Evolutionary conservation across 2,329 filamentous ascomycete genomes (phyloP).

Genomic region (Ampelomyces quisqualis): DNA sequence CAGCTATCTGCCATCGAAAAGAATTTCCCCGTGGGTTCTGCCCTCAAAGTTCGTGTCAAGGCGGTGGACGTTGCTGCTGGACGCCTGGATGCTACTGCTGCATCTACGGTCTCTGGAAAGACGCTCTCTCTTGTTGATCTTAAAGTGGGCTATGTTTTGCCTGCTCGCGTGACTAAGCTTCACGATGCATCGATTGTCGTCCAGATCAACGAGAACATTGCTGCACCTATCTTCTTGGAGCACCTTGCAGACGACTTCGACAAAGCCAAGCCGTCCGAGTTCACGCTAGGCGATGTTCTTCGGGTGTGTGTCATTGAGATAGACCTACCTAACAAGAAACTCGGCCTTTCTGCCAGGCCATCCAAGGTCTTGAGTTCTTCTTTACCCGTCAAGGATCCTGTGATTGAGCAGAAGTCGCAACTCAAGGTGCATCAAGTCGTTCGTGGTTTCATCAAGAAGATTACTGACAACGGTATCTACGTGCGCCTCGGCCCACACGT

Average conservation of each 20-base stretch:
- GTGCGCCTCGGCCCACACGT: constrained; percentile 79
- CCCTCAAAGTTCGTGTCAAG: constrained; percentile 76
- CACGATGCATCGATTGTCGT: constrained; percentile 82
- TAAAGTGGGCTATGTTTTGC: constrained; percentile 76
- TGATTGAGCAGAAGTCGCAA: constrained; percentile 70
- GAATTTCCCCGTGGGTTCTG: constrained; percentile 89
- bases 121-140: constrained; percentile 69
- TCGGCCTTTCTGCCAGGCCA: constrained; percentile 78
- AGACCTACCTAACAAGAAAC: constrained; percentile 79
- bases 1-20: constrained; percentile 71
- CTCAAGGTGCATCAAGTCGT: constrained; percentile 75
- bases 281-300: constrained; percentile 81
- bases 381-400: constrained; percentile 74
- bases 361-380: constrained; percentile 88
- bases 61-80: constrained; percentile 70
- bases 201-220: constrained; percentile 77
- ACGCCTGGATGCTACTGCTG: constrained; percentile 80
- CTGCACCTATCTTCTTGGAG: constrained; percentile 76
- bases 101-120: constrained; percentile 58
- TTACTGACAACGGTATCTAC: constrained; percentile 86
- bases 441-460: constrained; percentile 88
- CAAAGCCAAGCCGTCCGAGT: constrained; percentile 71
- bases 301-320: constrained; percentile 82
- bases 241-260: constrained; percentile 87
- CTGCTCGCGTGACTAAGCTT: constrained; percentile 80